These are phyloP conservation scores for Saccharomyces hybrid DNA, from an alignment of 1,139 yeast genomes.

Conservation along the genomic window DNA sequence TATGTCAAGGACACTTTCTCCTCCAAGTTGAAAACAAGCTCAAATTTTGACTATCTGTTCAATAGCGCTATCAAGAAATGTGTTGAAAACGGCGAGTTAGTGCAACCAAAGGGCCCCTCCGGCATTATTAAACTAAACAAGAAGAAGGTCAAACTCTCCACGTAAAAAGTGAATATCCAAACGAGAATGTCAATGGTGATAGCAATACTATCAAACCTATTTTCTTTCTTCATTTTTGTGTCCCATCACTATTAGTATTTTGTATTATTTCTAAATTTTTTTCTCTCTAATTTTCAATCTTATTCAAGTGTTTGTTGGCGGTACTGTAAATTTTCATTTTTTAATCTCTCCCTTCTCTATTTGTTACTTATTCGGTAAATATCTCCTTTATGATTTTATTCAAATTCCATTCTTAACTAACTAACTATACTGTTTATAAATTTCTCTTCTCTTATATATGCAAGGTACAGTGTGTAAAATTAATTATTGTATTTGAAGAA, in stretches of 20 bases:
- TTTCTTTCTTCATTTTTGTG: background rate
- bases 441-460: background rate
- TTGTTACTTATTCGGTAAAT: background rate
- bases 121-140: constrained; percentile 36
- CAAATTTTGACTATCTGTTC: constrained; percentile 68
- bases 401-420: background rate
- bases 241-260: background rate
- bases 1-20: constrained; percentile 39
- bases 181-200: background rate
- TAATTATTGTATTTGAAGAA: background rate
- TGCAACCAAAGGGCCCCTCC: constrained; percentile 75
- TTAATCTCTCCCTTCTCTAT: background rate
- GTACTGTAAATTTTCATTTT: background rate
- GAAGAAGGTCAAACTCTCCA: constrained; percentile 15
- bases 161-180: background rate
- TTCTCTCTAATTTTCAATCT: background rate
- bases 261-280: background rate
- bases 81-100: constrained; percentile 65
- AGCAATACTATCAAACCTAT: background rate
- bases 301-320: background rate
- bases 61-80: constrained; percentile 77
- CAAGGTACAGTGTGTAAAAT: background rate
- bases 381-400: background rate
- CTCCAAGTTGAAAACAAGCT: constrained; percentile 49
- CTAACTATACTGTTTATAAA: background rate